A percentile compares a stretch with the other conserved stretches of the same genome.
Evolutionary conservation across 1,284 basidiomycete species (phyloP).

Genomic region (Trichosporon sp.): DNA sequence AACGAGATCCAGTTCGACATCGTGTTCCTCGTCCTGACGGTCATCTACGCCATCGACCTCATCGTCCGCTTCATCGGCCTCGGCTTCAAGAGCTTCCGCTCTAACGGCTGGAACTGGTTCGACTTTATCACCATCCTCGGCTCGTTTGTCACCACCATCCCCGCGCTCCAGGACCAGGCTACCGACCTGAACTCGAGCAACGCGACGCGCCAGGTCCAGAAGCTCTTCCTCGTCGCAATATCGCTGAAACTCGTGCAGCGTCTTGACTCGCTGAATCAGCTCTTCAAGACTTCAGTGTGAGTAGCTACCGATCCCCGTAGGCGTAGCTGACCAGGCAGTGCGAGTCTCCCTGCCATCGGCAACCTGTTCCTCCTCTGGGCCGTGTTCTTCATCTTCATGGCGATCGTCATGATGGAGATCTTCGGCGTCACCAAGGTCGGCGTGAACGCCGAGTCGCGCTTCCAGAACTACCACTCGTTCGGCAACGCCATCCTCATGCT

Average conservation of each 20-base stretch:
- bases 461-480: constrained; percentile 77
- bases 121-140: constrained; percentile 79
- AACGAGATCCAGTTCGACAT: constrained; percentile 66
- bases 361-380: constrained; percentile 87
- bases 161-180: constrained; percentile 58
- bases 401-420: constrained; percentile 83
- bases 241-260: constrained; percentile 92
- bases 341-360: constrained; percentile 80
- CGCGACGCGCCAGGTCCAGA: constrained; percentile 67
- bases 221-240: constrained; percentile 88
- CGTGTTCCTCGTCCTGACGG: constrained; percentile 71
- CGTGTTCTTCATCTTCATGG: constrained; percentile 87
- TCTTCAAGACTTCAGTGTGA: constrained; percentile 93
- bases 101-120: constrained; percentile 90
- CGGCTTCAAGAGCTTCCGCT: constrained; percentile 75
- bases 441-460: constrained; percentile 60
- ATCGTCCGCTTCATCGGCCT: constrained; percentile 74
- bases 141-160: constrained; percentile 76
- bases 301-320: constrained; percentile 42
- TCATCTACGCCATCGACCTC: constrained; percentile 75
- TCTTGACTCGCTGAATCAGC: constrained; percentile 81
- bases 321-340: constrained; percentile 51
- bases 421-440: constrained; percentile 90
- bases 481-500: constrained; percentile 81
- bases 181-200: constrained; percentile 24